Conservation (phyloP, 2,329 filamentous ascomycete species). For the Curvularia sp. region DNA sequence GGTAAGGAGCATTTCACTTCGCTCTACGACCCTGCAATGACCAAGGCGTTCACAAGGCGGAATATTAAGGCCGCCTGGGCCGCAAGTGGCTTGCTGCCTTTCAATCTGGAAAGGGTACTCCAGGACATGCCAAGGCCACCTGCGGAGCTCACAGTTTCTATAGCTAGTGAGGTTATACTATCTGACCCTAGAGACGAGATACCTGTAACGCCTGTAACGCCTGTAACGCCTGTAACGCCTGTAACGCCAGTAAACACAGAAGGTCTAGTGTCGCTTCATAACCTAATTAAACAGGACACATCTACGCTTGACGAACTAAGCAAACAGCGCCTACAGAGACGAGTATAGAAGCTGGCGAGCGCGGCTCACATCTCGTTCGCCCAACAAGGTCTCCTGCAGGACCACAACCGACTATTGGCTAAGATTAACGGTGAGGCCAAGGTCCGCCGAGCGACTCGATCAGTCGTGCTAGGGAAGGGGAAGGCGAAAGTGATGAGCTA, state of each 20-base stretch:
- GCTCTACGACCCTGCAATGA: constrained; percentile 31
- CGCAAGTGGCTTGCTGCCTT: constrained; percentile 35
- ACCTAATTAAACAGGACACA: no score
- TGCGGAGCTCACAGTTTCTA: constrained; percentile 1
- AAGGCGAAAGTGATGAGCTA: constrained; percentile 36
- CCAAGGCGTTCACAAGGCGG: constrained; percentile 33
- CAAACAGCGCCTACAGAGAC: neutral
- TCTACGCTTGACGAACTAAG: no score
- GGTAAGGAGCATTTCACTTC: constrained; percentile 28
- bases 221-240: constrained; percentile 29
- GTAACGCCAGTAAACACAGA: constrained; percentile 12
- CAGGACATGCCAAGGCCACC: constrained; percentile 30
- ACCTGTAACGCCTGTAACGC: no score
- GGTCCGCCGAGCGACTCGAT: constrained; percentile 29
- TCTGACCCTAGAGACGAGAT: neutral
- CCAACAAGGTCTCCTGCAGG: neutral
- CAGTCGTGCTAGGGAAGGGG: constrained; percentile 31
- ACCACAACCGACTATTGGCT: constrained; percentile 34
- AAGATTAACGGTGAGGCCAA: constrained; percentile 41
- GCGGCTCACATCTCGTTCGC: constrained; percentile 36
- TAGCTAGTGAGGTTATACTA: neutral
- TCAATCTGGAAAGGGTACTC: constrained; percentile 43
- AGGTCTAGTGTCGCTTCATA: no score
- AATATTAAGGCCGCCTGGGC: constrained; percentile 40
- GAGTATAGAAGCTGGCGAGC: constrained; percentile 22